phyloP scores from a whole-genome alignment of 208 protist genomes.

The Angomonas deanei region DNA sequence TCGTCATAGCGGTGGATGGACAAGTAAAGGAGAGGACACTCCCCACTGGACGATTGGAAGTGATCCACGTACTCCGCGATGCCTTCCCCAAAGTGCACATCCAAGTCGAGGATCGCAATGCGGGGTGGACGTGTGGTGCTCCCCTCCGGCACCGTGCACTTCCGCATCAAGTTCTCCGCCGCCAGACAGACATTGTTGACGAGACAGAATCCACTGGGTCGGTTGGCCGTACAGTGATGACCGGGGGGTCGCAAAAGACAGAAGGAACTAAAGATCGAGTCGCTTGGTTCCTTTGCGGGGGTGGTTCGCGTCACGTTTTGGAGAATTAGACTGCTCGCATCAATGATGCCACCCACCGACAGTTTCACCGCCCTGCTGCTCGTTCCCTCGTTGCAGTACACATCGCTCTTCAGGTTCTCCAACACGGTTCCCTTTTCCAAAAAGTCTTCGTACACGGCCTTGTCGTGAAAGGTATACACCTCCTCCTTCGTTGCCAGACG shows the following conservation, averaged over 20 bases:
- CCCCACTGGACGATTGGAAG: not conserved
- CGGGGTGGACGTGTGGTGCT: conserved; percentile 11
- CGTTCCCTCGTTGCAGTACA: conserved; percentile 67
- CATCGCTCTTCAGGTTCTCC: conserved; percentile 46
- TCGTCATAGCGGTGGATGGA: conserved; percentile 81
- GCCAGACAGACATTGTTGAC: conserved; percentile 89
- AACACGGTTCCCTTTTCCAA: conserved; percentile 39
- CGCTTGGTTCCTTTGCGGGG: conserved; percentile 15
- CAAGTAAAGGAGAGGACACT: conserved; percentile 57
- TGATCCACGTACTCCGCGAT: conserved; percentile 87
- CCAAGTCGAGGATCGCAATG: conserved; percentile 85
- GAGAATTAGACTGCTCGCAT: conserved; percentile 38
- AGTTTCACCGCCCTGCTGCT: conserved; percentile 54
- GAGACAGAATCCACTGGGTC: conserved; percentile 83
- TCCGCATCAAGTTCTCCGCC: conserved; percentile 29
- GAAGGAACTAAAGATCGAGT: conserved; percentile 27
- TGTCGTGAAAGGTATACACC: conserved; percentile 54
- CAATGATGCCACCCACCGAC: conserved; percentile 58
- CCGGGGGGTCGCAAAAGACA: conserved; percentile 88
- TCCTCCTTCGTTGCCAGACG: conserved; percentile 57
- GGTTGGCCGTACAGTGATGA: conserved; percentile 72
- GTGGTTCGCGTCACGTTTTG: not conserved
- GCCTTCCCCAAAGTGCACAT: conserved; percentile 92
- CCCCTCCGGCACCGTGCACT: not conserved
- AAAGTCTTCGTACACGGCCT: conserved; percentile 37